A percentile compares a stretch with the other conserved stretches of the same genome.
These are phyloP conservation scores for Beta macrorhiza DNA, from an alignment of 179 eudicot species.

Conservation along the genomic window DNA sequence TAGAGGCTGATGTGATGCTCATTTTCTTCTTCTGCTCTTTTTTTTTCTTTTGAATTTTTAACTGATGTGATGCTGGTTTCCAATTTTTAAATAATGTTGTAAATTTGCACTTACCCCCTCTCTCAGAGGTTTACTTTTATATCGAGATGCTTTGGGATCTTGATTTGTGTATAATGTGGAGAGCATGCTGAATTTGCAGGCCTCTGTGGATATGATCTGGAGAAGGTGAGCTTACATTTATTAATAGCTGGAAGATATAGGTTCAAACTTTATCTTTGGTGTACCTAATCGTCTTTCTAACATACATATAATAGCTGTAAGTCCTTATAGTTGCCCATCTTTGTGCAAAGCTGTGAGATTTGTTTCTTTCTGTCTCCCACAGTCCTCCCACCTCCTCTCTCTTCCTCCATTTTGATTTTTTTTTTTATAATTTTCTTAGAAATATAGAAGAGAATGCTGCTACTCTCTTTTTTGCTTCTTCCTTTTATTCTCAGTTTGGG, in stretches of 20 bases:
- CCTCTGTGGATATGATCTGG: slow-evolving; percentile 58
- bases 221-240: slow-evolving; percentile 42
- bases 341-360: background rate
- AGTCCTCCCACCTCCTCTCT: no score
- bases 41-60: no score
- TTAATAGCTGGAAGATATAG: slow-evolving; percentile 15
- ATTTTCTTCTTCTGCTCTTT: background rate
- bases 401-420: no score
- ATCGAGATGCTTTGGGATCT: slow-evolving; percentile 11
- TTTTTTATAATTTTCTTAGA: no score
- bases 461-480: no score
- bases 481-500: no score
- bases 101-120: background rate
- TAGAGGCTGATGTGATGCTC: background rate
- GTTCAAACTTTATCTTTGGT: slow-evolving; percentile 4
- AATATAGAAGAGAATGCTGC: no score
- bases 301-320: background rate
- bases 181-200: slow-evolving; percentile 48
- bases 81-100: background rate
- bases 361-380: background rate
- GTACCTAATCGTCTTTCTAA: background rate
- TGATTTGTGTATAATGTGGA: slow-evolving; percentile 20
- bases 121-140: background rate
- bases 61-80: slow-evolving; percentile 8
- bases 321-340: background rate